These are phyloP conservation scores for Phylloboletellus chloephorus DNA, from an alignment of 1,284 basidiomycete species.

Conservation along the genomic window DNA sequence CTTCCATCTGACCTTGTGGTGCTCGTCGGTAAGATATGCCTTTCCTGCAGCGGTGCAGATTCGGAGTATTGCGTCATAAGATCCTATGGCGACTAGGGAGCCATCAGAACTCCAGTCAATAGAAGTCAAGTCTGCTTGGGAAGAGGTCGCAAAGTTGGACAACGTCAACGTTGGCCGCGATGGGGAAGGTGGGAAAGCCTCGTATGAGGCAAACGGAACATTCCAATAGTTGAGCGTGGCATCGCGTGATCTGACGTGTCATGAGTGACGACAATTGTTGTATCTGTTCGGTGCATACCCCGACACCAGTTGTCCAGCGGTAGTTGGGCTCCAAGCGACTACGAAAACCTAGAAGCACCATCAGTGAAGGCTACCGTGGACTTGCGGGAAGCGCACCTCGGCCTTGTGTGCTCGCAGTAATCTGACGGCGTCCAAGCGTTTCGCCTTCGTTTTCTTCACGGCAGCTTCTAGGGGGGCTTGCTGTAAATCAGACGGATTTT, in stretches of 20 bases:
- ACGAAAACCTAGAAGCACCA: conserved; percentile 61
- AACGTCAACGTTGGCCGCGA: conserved; percentile 41
- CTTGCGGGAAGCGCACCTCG: conserved; percentile 42
- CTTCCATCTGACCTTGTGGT: conserved; percentile 52
- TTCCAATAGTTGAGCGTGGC: conserved; percentile 73
- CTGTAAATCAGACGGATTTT: conserved; percentile 20
- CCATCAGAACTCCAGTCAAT: conserved; percentile 72
- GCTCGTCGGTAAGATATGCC: conserved; percentile 52
- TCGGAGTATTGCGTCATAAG: conserved; percentile 66
- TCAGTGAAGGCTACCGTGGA: conserved; percentile 3
- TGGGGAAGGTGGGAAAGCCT: conserved; percentile 24
- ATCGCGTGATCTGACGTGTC: conserved; percentile 60
- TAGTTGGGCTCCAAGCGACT: conserved; percentile 71
- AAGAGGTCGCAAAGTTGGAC: conserved; percentile 42
- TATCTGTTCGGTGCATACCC: conserved; percentile 46
- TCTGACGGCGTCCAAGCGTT: conserved; percentile 41
- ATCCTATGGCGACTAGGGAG: conserved; percentile 67
- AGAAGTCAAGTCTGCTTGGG: conserved; percentile 61
- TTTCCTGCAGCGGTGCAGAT: conserved; percentile 54
- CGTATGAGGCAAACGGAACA: conserved; percentile 42
- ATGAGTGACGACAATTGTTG: conserved; percentile 7
- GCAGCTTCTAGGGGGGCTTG: conserved; percentile 17
- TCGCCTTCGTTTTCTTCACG: conserved; percentile 35
- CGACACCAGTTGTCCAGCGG: conserved; percentile 60
- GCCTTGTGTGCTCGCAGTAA: conserved; percentile 55